phyloP scores from a whole-genome alignment of 2,329 filamentous ascomycete species.

The Penicillium rolfsii region DNA sequence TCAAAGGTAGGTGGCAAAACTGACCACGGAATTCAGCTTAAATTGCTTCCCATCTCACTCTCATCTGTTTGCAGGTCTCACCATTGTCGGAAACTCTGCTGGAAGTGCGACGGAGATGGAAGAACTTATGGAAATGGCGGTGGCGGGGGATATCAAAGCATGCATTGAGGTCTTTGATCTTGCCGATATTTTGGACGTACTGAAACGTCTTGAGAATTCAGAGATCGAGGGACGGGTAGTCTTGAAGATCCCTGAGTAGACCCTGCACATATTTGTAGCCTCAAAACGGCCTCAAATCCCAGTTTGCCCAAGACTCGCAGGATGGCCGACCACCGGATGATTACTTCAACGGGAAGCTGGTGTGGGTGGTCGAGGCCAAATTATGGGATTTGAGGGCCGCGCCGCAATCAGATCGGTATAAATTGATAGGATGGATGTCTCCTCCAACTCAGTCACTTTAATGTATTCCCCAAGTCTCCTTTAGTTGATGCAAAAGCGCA shows the following conservation, averaged over 20 bases:
- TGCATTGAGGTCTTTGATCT: slow-evolving; percentile 44
- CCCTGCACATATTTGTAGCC: no score
- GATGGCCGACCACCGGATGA: neutral
- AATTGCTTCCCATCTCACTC: neutral
- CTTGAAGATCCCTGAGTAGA: slow-evolving; percentile 36
- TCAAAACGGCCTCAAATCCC: neutral
- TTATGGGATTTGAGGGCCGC: no score
- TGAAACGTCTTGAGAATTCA: slow-evolving; percentile 41
- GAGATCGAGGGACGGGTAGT: slow-evolving; percentile 46
- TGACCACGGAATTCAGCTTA: no score
- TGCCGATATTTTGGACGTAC: slow-evolving; percentile 39
- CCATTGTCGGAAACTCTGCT: slow-evolving; percentile 52
- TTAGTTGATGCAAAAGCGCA: slow-evolving; percentile 25
- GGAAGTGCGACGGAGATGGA: slow-evolving; percentile 52
- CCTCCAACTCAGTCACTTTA: slow-evolving; percentile 8
- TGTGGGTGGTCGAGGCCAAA: no score
- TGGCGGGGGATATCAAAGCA: slow-evolving; percentile 46
- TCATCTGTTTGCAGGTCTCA: slow-evolving; percentile 37
- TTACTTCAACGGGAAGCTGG: no score
- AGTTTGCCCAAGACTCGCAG: neutral
- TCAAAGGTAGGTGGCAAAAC: slow-evolving; percentile 39
- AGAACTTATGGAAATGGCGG: slow-evolving; percentile 49
- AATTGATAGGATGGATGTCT: neutral
- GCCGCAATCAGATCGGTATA: neutral
- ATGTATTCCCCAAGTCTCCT: slow-evolving; percentile 23